A percentile compares a stretch with the other conserved stretches of the same genome.
phyloP scores from a whole-genome alignment of 2,329 filamentous ascomycete genomes.

The Scytalidium sp. region DNA sequence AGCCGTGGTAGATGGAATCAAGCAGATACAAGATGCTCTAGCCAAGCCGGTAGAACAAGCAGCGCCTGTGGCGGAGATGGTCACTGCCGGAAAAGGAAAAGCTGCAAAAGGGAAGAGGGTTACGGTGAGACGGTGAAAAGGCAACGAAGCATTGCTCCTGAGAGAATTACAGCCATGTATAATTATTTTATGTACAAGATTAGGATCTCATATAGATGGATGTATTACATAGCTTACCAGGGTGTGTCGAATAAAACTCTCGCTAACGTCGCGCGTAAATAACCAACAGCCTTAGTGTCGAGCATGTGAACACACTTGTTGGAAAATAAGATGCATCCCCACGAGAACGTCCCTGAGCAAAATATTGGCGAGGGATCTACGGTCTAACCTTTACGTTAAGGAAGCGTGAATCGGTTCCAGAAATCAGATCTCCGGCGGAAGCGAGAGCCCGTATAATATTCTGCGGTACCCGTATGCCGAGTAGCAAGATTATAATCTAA shows the following conservation, averaged over 20 bases:
- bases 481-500: too few relatives aligned
- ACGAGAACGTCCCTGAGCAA: too few relatives aligned
- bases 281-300: too few relatives aligned
- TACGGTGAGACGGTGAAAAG: conserved; percentile 17
- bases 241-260: neutral
- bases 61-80: conserved; percentile 22
- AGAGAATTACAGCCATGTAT: neutral
- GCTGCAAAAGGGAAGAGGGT: conserved; percentile 17
- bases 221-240: neutral
- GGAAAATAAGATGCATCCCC: too few relatives aligned
- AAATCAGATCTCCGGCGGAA: too few relatives aligned
- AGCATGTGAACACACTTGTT: too few relatives aligned
- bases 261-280: too few relatives aligned
- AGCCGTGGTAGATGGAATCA: conserved; percentile 54
- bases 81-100: conserved; percentile 14
- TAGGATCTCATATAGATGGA: neutral
- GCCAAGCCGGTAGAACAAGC: conserved; percentile 13
- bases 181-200: neutral
- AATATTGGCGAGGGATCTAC: too few relatives aligned
- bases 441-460: too few relatives aligned
- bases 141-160: conserved; percentile 1
- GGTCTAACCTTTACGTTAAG: too few relatives aligned
- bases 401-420: too few relatives aligned
- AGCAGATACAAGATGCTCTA: conserved; percentile 42
- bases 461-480: too few relatives aligned